phyloP scores from a whole-genome alignment of 345 rosid genomes.

The Microcos paniculata region DNA sequence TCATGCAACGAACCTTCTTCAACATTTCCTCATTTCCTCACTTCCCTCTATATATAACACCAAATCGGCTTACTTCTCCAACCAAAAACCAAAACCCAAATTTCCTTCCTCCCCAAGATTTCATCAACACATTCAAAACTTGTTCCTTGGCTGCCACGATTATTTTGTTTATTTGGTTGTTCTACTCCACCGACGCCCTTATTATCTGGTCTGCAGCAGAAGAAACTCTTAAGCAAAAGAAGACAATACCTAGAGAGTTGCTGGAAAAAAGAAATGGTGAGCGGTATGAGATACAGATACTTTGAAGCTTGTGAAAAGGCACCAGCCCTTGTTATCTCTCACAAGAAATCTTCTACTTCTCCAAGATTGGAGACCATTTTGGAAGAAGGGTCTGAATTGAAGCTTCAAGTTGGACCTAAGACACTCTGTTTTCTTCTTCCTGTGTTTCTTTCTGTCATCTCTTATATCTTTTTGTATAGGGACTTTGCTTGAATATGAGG shows the following conservation, averaged over 20 bases:
- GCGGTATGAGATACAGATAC: neutral
- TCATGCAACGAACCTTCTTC: neutral
- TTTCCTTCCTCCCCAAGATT: no score
- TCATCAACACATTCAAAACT: neutral
- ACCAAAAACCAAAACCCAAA: neutral
- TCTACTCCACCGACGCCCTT: no score
- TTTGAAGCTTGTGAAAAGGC: neutral
- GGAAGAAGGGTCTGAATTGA: slow-evolving; percentile 1
- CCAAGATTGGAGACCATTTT: slow-evolving; percentile 22
- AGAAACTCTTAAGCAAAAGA: neutral
- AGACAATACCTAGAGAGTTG: no score
- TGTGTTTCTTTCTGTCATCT: neutral
- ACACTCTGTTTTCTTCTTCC: neutral
- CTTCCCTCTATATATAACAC: neutral
- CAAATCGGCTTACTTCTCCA: no score
- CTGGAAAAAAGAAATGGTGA: neutral
- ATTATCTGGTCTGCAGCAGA: no score
- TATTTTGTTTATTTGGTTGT: no score
- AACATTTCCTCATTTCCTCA: neutral
- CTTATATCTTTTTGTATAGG: neutral
- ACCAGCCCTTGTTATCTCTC: neutral
- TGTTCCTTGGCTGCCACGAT: neutral
- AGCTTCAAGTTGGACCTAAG: neutral
- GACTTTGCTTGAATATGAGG: neutral
- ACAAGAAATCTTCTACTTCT: slow-evolving; percentile 1